Conservation (phyloP, 2,329 filamentous ascomycete genomes). For the Cercospora sesami region DNA sequence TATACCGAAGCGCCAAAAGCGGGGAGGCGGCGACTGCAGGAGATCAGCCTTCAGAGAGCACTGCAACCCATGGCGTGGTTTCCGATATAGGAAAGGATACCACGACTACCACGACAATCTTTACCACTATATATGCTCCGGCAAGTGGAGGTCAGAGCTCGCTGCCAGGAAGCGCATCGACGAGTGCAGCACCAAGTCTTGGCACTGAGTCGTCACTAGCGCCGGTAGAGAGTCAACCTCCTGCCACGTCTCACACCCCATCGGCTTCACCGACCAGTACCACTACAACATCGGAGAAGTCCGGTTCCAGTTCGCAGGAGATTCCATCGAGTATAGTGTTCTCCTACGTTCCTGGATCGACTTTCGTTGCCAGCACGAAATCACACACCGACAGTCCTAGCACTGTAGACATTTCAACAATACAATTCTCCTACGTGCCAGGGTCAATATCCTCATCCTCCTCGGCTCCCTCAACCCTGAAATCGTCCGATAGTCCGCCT, state of each 20-base stretch:
- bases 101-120: not conserved
- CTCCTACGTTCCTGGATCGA: not conserved
- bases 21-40: not conserved
- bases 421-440: not conserved
- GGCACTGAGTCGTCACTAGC: not conserved
- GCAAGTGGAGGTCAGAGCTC: not conserved
- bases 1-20: conserved; percentile 16
- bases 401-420: not conserved
- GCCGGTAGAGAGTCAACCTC: not conserved
- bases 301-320: not conserved
- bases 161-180: not conserved
- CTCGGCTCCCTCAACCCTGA: not conserved
- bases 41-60: not conserved
- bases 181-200: not conserved
- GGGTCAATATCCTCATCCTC: too few relatives aligned
- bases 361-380: not conserved
- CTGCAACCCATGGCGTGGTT: not conserved
- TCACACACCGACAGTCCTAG: not conserved
- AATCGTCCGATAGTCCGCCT: not conserved
- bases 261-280: not conserved
- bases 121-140: not conserved
- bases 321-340: not conserved
- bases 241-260: not conserved
- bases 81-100: not conserved
- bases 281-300: not conserved